Percentiles rank a stretch among this genome's conserved stretches.
Evolutionary conservation across 495 filamentous ascomycete species (phyloP).

Genomic region (Lentithecium fluviatile): DNA sequence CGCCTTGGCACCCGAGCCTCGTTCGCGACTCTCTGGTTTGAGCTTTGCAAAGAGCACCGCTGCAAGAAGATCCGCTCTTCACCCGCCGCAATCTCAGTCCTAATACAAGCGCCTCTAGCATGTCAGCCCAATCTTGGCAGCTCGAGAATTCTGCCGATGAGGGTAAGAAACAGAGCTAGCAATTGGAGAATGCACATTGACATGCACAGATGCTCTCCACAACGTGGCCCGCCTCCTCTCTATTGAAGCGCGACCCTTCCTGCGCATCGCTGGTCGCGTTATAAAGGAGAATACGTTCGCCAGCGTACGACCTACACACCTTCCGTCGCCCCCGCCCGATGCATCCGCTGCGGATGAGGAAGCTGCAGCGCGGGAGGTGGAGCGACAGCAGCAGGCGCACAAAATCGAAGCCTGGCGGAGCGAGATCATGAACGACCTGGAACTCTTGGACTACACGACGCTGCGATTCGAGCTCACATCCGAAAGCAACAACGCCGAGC

Average conservation of each 20-base stretch:
- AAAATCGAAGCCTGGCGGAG: slow-evolving; percentile 65
- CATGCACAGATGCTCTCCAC: slow-evolving; percentile 70
- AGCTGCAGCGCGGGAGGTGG: slow-evolving; percentile 42
- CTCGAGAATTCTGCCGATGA: slow-evolving; percentile 2
- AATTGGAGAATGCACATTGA: not conserved
- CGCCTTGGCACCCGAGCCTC: too few species aligned
- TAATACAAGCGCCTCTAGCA: too few species aligned
- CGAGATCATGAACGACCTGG: slow-evolving; percentile 86
- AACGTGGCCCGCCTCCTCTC: slow-evolving; percentile 77
- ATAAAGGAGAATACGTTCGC: slow-evolving; percentile 62
- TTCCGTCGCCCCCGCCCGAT: slow-evolving; percentile 71
- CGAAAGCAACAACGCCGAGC: slow-evolving; percentile 78
- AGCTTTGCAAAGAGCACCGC: too few species aligned
- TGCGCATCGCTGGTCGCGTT: slow-evolving; percentile 80
- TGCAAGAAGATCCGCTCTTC: too few species aligned
- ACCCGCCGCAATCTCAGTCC: too few species aligned
- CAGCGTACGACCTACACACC: slow-evolving; percentile 54
- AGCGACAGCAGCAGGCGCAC: slow-evolving; percentile 51
- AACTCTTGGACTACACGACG: slow-evolving; percentile 82
- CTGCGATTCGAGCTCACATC: slow-evolving; percentile 84
- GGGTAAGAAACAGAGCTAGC: slow-evolving; percentile 8
- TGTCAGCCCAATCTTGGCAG: too few species aligned
- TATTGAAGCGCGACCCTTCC: slow-evolving; percentile 91
- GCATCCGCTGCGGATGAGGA: slow-evolving; percentile 49
- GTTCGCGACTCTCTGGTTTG: too few species aligned